These are phyloP conservation scores for Ceratocystis huliohia DNA, from an alignment of 2,329 filamentous ascomycete species.

Conservation along the genomic window DNA sequence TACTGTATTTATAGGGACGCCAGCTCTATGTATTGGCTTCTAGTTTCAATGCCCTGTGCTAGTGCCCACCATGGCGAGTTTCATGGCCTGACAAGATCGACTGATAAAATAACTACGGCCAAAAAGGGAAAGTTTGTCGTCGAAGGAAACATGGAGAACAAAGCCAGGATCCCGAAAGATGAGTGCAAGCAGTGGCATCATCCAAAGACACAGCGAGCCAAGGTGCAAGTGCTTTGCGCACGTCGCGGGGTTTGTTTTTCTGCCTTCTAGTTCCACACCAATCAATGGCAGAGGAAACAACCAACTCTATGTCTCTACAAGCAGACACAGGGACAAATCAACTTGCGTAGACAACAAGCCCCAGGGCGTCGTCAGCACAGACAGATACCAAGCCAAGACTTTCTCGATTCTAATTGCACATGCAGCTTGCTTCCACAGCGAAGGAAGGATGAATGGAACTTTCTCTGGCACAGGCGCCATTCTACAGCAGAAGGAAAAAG, in stretches of 20 bases:
- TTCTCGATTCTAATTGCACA: background rate
- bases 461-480: background rate
- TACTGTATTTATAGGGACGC: background rate
- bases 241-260: no score
- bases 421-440: background rate
- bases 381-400: background rate
- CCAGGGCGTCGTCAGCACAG: no score
- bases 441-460: background rate
- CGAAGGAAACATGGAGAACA: no score
- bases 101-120: background rate
- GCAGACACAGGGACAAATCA: no score
- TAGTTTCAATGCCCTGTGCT: background rate
- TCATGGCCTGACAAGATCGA: background rate
- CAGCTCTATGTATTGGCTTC: background rate
- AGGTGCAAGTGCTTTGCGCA: no score
- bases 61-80: background rate
- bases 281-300: no score
- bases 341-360: no score
- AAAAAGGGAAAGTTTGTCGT: background rate
- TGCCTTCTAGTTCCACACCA: no score
- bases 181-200: no score
- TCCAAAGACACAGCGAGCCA: no score
- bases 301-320: no score
- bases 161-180: no score
- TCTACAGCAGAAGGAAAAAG: background rate